Percentiles rank a stretch among this genome's conserved stretches.
These are phyloP conservation scores for Dryas integrifolia DNA, from an alignment of 331 rosid genomes.

Conservation along the genomic window DNA sequence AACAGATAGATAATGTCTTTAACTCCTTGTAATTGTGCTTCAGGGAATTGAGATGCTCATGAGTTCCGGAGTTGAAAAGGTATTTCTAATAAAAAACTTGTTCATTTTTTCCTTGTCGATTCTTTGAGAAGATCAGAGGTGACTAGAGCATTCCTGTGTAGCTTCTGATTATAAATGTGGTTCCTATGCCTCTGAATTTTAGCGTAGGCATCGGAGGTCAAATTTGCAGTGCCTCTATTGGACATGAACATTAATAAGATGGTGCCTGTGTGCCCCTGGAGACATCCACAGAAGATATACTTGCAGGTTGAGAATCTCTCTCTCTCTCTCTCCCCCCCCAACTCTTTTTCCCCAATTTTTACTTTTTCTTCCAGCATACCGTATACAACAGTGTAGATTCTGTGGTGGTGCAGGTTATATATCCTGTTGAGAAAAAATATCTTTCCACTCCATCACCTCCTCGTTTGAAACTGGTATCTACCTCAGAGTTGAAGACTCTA, in stretches of 20 bases:
- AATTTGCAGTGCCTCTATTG: conserved; percentile 85
- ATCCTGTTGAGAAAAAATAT: conserved; percentile 81
- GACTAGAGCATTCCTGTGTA: conserved; percentile 24
- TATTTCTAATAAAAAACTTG: conserved; percentile 36
- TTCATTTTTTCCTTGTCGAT: conserved; percentile 16
- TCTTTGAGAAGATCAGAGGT: conserved; percentile 1
- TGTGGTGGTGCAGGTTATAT: conserved; percentile 52
- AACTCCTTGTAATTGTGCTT: conserved; percentile 20
- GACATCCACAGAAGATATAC: conserved; percentile 72
- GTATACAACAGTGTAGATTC: conserved; percentile 10
- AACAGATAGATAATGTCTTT: conserved; percentile 15
- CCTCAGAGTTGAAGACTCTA: conserved; percentile 68
- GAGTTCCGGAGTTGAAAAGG: conserved; percentile 71
- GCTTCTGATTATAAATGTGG: conserved; percentile 49
- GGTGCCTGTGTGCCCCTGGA: conserved; percentile 89
- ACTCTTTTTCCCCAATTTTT: conserved; percentile 14
- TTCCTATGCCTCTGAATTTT: conserved; percentile 60
- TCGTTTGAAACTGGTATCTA: conserved; percentile 70
- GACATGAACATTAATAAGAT: conserved; percentile 81
- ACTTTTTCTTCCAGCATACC: conserved; percentile 6
- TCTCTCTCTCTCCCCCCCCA: not conserved
- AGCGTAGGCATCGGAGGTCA: conserved; percentile 92
- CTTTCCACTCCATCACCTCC: conserved; percentile 74
- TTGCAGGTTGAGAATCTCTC: conserved; percentile 55
- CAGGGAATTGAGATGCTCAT: conserved; percentile 96